A percentile compares a stretch with the other conserved stretches of the same genome.
phyloP scores from a whole-genome alignment of 805 yeast species.

The Saturnispora sanitii region DNA sequence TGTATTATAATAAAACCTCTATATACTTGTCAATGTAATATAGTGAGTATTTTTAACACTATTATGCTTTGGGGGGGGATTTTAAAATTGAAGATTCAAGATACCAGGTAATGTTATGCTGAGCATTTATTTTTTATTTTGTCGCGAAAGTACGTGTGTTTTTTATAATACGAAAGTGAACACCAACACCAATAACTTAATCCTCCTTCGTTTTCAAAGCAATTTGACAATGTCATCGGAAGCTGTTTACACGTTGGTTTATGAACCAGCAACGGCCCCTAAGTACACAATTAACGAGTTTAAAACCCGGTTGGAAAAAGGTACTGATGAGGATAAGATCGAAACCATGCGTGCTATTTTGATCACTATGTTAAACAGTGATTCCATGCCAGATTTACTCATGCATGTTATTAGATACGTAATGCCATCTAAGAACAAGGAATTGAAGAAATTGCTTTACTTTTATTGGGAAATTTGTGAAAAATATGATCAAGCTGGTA shows the following conservation, averaged over 20 bases:
- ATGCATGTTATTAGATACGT: slow-evolving; percentile 97
- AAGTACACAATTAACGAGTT: slow-evolving; percentile 63
- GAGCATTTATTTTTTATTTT: no score
- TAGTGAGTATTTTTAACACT: no score
- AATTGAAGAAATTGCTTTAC: slow-evolving; percentile 82
- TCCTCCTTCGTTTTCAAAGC: slow-evolving; percentile 2
- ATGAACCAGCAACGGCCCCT: slow-evolving; percentile 60
- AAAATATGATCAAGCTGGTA: slow-evolving; percentile 78
- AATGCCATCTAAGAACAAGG: slow-evolving; percentile 90
- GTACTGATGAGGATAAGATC: slow-evolving; percentile 78
- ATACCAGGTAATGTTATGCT: no score
- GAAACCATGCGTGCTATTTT: slow-evolving; percentile 84
- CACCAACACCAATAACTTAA: neutral
- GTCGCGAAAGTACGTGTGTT: no score
- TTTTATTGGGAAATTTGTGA: slow-evolving; percentile 98
- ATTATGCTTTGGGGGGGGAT: no score
- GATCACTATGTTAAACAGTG: slow-evolving; percentile 83
- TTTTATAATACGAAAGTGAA: no score
- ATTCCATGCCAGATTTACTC: slow-evolving; percentile 81
- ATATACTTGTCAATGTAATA: no score
- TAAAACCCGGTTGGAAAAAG: slow-evolving; percentile 72
- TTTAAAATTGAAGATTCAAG: no score
- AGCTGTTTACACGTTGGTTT: slow-evolving; percentile 67
- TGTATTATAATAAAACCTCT: no score
- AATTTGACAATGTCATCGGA: slow-evolving; percentile 19